Evolutionary conservation across 2,329 filamentous ascomycete genomes (phyloP).

Genomic region (Epicoccum sorghinum): DNA sequence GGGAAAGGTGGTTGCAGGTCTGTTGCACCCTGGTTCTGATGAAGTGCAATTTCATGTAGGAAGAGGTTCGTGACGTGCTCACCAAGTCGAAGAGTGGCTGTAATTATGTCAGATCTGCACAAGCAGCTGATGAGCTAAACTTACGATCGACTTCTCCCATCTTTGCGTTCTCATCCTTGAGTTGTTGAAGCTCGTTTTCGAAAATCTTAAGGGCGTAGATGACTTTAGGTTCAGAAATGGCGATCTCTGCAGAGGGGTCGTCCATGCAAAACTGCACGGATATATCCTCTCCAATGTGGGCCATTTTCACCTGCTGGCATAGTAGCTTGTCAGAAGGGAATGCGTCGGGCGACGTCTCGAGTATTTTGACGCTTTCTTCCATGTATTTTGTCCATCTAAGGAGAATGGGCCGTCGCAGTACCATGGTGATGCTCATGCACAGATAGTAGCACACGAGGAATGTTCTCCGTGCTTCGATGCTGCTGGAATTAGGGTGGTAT

Average conservation of each 20-base stretch:
- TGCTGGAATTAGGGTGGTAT: constrained; percentile 55
- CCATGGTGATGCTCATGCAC: constrained; percentile 63
- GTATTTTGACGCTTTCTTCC: constrained; percentile 65
- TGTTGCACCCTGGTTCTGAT: constrained; percentile 50
- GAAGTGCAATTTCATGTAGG: constrained; percentile 58
- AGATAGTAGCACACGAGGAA: constrained; percentile 68
- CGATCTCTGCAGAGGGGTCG: constrained; percentile 57
- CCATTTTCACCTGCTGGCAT: constrained; percentile 64
- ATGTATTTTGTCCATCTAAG: constrained; percentile 68
- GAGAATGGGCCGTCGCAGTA: constrained; percentile 63
- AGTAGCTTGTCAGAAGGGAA: constrained; percentile 62
- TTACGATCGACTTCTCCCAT: constrained; percentile 46
- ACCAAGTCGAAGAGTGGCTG: constrained; percentile 51
- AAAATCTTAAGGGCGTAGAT: constrained; percentile 62
- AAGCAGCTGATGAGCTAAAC: constrained; percentile 15
- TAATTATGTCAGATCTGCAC: not conserved
- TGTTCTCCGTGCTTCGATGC: constrained; percentile 62
- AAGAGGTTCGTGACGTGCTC: constrained; percentile 58
- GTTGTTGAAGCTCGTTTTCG: constrained; percentile 55
- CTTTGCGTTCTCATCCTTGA: constrained; percentile 46
- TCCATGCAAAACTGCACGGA: constrained; percentile 64
- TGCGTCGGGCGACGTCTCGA: constrained; percentile 62
- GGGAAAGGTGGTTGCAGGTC: constrained; percentile 55
- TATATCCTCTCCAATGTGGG: constrained; percentile 64
- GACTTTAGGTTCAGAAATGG: constrained; percentile 61